These are phyloP conservation scores for Venturia aucupariae DNA, from an alignment of 2,329 filamentous ascomycete genomes.

Conservation along the genomic window DNA sequence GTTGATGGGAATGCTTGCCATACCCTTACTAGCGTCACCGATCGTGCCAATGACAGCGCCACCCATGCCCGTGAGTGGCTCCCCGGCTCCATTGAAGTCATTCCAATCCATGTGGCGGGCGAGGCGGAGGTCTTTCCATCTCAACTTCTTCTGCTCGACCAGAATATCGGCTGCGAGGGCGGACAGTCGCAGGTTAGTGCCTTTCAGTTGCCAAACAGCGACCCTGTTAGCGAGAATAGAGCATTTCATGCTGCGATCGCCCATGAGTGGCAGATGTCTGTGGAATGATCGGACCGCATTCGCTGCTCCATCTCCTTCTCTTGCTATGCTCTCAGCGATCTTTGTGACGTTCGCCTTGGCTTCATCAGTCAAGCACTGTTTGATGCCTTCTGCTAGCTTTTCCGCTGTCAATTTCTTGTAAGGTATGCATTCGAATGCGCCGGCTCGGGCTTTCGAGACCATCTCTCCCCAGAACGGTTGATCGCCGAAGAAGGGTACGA, in stretches of 20 bases:
- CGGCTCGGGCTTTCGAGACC: conserved; percentile 54
- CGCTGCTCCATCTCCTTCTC: conserved; percentile 57
- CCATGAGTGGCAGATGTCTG: conserved; percentile 43
- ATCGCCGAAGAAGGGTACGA: conserved; percentile 73
- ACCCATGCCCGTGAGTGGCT: conserved; percentile 44
- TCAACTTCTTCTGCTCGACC: conserved; percentile 50
- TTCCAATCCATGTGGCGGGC: conserved; percentile 30
- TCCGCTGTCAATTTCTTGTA: conserved; percentile 58
- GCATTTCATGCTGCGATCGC: conserved; percentile 48
- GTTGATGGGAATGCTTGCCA: conserved; percentile 54
- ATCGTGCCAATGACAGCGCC: conserved; percentile 71
- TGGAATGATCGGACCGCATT: conserved; percentile 64
- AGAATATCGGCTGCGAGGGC: conserved; percentile 57
- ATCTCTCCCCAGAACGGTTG: conserved; percentile 71
- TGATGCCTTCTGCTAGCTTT: conserved; percentile 60
- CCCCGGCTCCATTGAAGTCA: conserved; percentile 30
- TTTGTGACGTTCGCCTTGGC: conserved; percentile 48
- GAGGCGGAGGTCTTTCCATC: conserved; percentile 55
- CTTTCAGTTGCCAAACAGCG: conserved; percentile 58
- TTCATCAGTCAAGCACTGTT: conserved; percentile 54
- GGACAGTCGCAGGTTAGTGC: conserved; percentile 51
- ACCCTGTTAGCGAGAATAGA: conserved; percentile 53
- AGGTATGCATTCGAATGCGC: conserved; percentile 52
- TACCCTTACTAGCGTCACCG: conserved; percentile 50
- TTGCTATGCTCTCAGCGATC: conserved; percentile 52